Percentiles rank a stretch among this genome's conserved stretches.
Evolutionary conservation across 2,329 filamentous ascomycete genomes (phyloP).

Genomic region (Whalleya microplaca): DNA sequence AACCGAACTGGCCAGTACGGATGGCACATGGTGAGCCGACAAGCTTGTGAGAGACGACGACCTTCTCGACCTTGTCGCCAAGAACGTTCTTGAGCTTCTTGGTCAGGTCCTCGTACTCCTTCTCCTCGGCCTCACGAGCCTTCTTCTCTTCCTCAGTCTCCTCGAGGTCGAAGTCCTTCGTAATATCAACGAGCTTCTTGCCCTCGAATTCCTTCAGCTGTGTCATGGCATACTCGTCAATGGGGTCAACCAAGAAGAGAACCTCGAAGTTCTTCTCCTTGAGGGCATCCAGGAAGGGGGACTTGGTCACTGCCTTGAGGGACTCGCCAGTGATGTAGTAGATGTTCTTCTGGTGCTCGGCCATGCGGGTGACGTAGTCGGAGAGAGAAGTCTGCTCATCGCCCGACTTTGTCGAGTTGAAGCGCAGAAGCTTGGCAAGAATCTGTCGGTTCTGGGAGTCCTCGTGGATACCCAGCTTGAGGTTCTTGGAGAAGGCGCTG

Average conservation of each 20-base stretch:
- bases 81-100: conserved; percentile 99
- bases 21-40: conserved; percentile 94
- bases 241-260: conserved; percentile 98
- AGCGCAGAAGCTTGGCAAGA: conserved; percentile 98
- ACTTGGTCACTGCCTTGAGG: conserved; percentile 96
- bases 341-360: conserved; percentile 99
- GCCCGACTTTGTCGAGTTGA: conserved; percentile 98
- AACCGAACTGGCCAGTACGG: conserved; percentile 99
- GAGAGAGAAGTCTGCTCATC: conserved; percentile 92
- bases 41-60: conserved; percentile 98
- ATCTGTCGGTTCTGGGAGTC: conserved; percentile 93
- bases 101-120: conserved; percentile 92
- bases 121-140: conserved; percentile 92
- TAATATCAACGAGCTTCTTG: conserved; percentile 99
- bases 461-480: conserved; percentile 99
- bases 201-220: conserved; percentile 99
- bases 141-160: conserved; percentile 99
- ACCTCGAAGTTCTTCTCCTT: conserved; percentile 99
- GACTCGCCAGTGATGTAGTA: conserved; percentile 99
- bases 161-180: conserved; percentile 99
- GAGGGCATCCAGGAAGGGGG: conserved; percentile 97
- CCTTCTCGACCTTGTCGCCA: conserved; percentile 99
- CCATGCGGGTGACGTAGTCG: conserved; percentile 99
- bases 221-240: conserved; percentile 99
- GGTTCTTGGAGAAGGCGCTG: conserved; percentile 98